A percentile compares a stretch with the other conserved stretches of the same genome.
Conservation (phyloP, 495 filamentous ascomycete species). For the Hypomontagnella submonticulosa region DNA sequence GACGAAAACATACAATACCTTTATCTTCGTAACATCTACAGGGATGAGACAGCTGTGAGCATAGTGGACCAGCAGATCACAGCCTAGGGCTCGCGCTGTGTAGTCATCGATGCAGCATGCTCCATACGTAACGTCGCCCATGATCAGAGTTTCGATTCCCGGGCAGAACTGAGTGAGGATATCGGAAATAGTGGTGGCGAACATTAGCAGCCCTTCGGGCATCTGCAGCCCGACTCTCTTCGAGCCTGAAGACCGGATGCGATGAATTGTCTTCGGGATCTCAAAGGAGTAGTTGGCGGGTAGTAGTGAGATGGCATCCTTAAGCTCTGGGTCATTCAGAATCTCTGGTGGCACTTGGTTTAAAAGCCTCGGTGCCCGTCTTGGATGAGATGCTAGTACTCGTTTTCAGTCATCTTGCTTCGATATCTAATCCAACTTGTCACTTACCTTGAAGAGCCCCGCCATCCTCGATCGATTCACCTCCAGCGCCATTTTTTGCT, state of each 20-base stretch:
- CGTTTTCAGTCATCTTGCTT: conserved; percentile 28
- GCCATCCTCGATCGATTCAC: conserved; percentile 68
- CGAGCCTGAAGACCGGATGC: conserved; percentile 80
- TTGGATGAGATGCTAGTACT: conserved; percentile 63
- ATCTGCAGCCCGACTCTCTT: conserved; percentile 92
- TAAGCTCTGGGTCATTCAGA: conserved; percentile 85
- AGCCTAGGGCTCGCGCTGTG: conserved; percentile 92
- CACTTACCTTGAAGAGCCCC: conserved; percentile 69
- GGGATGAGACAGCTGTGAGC: conserved; percentile 97
- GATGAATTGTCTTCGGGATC: conserved; percentile 96
- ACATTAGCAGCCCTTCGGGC: conserved; percentile 93
- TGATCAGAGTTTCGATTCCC: conserved; percentile 90
- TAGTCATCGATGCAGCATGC: conserved; percentile 99
- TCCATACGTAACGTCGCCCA: conserved; percentile 99
- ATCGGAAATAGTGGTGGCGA: conserved; percentile 97
- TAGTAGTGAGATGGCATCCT: conserved; percentile 85
- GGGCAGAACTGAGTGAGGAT: conserved; percentile 96
- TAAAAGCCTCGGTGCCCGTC: conserved; percentile 76
- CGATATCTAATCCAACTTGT: not conserved
- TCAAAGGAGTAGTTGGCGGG: conserved; percentile 97
- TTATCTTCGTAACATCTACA: conserved; percentile 93
- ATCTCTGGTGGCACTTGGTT: conserved; percentile 93
- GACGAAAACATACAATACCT: conserved; percentile 97
- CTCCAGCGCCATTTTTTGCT: conserved; percentile 60
- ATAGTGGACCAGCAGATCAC: conserved; percentile 96